Base-by-base conservation (phyloP, 495 filamentous ascomycete species). In the Neurospora sp. region DNA sequence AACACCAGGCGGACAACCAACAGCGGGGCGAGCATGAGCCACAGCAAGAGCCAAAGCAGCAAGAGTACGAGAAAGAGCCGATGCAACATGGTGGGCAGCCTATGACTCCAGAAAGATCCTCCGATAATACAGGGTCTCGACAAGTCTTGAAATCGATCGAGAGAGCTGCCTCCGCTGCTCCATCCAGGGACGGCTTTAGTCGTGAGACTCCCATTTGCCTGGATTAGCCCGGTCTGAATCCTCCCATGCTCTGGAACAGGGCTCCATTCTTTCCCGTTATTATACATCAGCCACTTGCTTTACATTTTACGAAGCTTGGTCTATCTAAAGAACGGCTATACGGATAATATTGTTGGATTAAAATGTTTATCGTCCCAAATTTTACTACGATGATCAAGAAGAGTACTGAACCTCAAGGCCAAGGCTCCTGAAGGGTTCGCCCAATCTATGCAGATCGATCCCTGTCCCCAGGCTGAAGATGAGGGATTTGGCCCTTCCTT, bases 391-490 rank as follows among this genome's bases (percentile, higher is more conserved):
- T 20, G 11, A 37, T 94, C 85, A 98, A 20, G 93, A 97, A 12
- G 95, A 97, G 80, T 97, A 98, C 77, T 94, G 91, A 39, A 99
- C 82, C 79, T 97, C 96, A 35, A 98, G 83, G 4, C 96, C 96
- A 75, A 98, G 87, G 11, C 89, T 91, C 72, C 89, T 87, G 74
- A 94, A 86, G 71, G 93, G 87, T 81, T 91, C 85, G 77, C 91
- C 87, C 81, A 90, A 82, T 81, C 89, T 87, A 82, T 90, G 88
- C 77, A 94, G 82, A 84, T 95, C 93, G 54, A 96, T 84, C 16
- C 88, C 91, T 23, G 92, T 91, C 3, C 96, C 96, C 35, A 96
- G 87, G 78, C 93, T 97, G 77, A 98, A 96, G 73, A 99, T 85
- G 62, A 99, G 83, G 78, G 97, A 94, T 83, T 98, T 98, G 66